Percentiles rank a stretch among this genome's conserved stretches.
Evolutionary conservation across 2,329 filamentous ascomycete species (phyloP).

Genomic region (Cercospora sp.): DNA sequence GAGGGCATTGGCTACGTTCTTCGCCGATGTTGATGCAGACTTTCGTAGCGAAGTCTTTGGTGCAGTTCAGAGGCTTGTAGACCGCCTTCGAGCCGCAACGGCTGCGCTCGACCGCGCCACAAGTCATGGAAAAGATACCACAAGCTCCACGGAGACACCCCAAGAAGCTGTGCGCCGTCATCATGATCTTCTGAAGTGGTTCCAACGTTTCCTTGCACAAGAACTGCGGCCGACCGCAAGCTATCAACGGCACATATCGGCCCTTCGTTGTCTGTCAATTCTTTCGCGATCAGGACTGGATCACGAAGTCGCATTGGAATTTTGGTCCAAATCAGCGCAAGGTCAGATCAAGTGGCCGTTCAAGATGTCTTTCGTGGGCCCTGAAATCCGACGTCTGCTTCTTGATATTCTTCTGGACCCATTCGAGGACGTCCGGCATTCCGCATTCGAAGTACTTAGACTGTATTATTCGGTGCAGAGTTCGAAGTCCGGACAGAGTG

Average conservation of each 20-base stretch:
- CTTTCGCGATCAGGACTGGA: conserved; percentile 72
- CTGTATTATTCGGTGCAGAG: conserved; percentile 17
- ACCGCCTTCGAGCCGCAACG: conserved; percentile 69
- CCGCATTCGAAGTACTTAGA: conserved; percentile 50
- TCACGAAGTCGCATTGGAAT: conserved; percentile 41
- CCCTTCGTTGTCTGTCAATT: conserved; percentile 68
- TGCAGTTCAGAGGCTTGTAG: conserved; percentile 73
- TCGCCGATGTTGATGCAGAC: conserved; percentile 83
- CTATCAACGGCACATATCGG: conserved; percentile 85
- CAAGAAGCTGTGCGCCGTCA: conserved; percentile 16
- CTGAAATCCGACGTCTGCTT: conserved; percentile 59
- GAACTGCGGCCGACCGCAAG: conserved; percentile 80
- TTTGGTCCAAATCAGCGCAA: conserved; percentile 51
- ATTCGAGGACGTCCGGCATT: conserved; percentile 82
- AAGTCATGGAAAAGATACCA: background rate
- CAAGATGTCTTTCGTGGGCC: conserved; percentile 47
- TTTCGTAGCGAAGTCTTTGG: conserved; percentile 79
- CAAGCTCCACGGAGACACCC: background rate
- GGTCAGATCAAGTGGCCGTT: conserved; percentile 55
- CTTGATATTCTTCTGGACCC: conserved; percentile 82
- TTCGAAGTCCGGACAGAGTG: background rate
- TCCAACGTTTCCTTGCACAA: conserved; percentile 67
- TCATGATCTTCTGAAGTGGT: conserved; percentile 68
- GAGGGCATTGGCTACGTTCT: conserved; percentile 67
- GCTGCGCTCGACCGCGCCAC: conserved; percentile 48